phyloP scores from a whole-genome alignment of 495 filamentous ascomycete species.

The Aspergillus bridgeri region DNA sequence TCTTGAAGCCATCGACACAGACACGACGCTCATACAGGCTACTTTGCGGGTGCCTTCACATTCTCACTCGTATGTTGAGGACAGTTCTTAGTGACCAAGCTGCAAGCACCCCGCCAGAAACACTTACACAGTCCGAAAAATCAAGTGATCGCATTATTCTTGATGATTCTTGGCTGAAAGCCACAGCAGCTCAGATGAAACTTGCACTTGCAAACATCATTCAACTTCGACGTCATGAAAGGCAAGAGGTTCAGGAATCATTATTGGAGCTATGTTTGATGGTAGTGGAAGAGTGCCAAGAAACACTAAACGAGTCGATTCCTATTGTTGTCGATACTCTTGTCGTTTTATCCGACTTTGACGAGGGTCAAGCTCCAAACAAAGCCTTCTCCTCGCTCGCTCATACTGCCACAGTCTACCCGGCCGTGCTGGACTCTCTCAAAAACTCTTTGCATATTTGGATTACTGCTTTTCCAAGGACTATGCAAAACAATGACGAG shows the following conservation, averaged over 20 bases:
- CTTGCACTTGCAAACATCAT: conserved; percentile 77
- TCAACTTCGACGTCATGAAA: conserved; percentile 71
- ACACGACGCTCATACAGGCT: conserved; percentile 62
- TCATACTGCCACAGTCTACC: conserved; percentile 60
- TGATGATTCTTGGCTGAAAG: conserved; percentile 70
- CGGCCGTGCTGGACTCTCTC: conserved; percentile 60
- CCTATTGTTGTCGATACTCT: conserved; percentile 76
- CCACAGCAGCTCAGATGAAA: conserved; percentile 79
- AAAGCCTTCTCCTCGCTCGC: conserved; percentile 45
- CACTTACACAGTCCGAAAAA: conserved; percentile 21
- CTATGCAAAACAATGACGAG: conserved; percentile 86
- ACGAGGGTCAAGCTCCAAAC: conserved; percentile 38
- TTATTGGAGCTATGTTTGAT: conserved; percentile 66
- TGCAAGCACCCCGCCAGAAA: conserved; percentile 12
- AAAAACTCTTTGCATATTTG: conserved; percentile 75
- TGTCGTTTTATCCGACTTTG: conserved; percentile 63
- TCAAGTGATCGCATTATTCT: conserved; percentile 35
- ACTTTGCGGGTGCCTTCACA: conserved; percentile 56
- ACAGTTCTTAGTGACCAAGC: conserved; percentile 60
- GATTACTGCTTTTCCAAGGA: conserved; percentile 72
- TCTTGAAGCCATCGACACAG: conserved; percentile 64
- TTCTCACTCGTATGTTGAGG: conserved; percentile 58
- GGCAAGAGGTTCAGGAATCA: conserved; percentile 64
- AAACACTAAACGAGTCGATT: conserved; percentile 67
- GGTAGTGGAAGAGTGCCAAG: conserved; percentile 71